Conservation (phyloP, 1,139 yeast genomes). For the Debaryomycetaceae sp. region DNA sequence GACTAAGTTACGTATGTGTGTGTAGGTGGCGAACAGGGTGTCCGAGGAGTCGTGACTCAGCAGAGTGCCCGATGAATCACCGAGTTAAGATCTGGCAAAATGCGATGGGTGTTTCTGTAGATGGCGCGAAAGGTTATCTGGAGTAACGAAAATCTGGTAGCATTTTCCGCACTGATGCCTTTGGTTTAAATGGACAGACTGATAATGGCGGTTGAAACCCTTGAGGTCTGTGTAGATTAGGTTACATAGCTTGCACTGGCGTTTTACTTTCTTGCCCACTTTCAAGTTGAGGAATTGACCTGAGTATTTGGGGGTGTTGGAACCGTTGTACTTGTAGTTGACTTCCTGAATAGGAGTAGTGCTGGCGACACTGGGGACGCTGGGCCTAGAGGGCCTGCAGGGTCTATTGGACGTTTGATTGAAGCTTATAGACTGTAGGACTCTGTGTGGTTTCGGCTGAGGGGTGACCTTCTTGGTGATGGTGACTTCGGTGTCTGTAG, state of each 20-base stretch:
- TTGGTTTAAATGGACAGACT: slow-evolving; percentile 9
- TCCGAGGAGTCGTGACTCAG: too few relatives aligned
- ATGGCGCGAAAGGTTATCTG: slow-evolving; percentile 1
- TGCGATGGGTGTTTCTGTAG: background rate
- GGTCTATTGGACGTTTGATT: background rate
- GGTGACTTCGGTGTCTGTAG: background rate
- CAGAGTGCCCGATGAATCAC: too few relatives aligned
- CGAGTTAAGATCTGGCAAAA: background rate
- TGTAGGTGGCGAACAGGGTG: too few relatives aligned
- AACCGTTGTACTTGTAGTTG: slow-evolving; percentile 10
- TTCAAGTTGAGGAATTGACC: slow-evolving; percentile 12
- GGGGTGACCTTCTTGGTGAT: background rate
- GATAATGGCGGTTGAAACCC: slow-evolving; percentile 16
- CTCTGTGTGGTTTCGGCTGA: background rate
- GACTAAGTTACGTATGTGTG: too few relatives aligned
- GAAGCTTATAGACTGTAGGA: background rate
- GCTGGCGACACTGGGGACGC: background rate
- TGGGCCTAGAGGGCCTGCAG: background rate
- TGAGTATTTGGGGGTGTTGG: slow-evolving; percentile 14
- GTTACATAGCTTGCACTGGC: slow-evolving; percentile 13
- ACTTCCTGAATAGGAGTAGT: background rate
- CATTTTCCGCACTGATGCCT: slow-evolving; percentile 4
- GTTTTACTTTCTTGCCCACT: slow-evolving; percentile 10
- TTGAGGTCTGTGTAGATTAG: slow-evolving; percentile 13
- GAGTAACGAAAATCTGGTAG: slow-evolving; percentile 1